A percentile compares a stretch with the other conserved stretches of the same genome.
Evolutionary conservation across 805 yeast genomes (phyloP).

Genomic region (Wickerhamiella slavikovae): DNA sequence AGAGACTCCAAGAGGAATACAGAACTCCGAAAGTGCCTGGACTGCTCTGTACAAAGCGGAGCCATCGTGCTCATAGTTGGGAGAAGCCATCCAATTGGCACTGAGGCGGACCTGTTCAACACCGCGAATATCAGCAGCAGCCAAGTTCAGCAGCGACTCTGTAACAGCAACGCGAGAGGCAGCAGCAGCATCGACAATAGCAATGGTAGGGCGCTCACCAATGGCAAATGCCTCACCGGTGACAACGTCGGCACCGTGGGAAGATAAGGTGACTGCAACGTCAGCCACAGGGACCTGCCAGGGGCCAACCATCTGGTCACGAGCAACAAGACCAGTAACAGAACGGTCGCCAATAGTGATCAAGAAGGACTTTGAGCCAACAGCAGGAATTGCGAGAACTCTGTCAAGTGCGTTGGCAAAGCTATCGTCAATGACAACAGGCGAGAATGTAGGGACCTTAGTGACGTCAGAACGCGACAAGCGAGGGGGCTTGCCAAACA

Average conservation of each 20-base stretch:
- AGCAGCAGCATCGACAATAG: constrained; percentile 71
- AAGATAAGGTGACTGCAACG: constrained; percentile 87
- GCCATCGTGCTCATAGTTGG: constrained; percentile 89
- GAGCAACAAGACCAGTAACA: constrained; percentile 89
- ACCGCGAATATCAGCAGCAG: constrained; percentile 72
- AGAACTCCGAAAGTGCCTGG: constrained; percentile 87
- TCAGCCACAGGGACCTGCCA: constrained; percentile 99
- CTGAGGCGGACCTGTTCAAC: constrained; percentile 63
- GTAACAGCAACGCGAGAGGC: constrained; percentile 93
- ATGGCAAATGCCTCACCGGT: constrained; percentile 97
- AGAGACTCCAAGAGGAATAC: constrained; percentile 78
- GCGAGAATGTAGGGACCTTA: constrained; percentile 27
- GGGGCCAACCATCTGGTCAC: constrained; percentile 98
- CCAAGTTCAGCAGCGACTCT: constrained; percentile 70
- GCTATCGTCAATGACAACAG: constrained; percentile 13
- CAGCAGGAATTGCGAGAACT: constrained; percentile 77
- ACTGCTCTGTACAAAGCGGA: constrained; percentile 89
- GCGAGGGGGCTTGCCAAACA: constrained; percentile 95
- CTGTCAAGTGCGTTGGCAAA: constrained; percentile 53
- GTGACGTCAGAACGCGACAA: constrained; percentile 61
- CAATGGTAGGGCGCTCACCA: constrained; percentile 91
- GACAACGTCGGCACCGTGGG: constrained; percentile 53
- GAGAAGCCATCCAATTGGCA: constrained; percentile 99
- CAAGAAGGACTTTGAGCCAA: constrained; percentile 83
- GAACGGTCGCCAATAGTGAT: constrained; percentile 97